Conservation (phyloP, 208 protist species). For the Leishmania aethiopica region DNA sequence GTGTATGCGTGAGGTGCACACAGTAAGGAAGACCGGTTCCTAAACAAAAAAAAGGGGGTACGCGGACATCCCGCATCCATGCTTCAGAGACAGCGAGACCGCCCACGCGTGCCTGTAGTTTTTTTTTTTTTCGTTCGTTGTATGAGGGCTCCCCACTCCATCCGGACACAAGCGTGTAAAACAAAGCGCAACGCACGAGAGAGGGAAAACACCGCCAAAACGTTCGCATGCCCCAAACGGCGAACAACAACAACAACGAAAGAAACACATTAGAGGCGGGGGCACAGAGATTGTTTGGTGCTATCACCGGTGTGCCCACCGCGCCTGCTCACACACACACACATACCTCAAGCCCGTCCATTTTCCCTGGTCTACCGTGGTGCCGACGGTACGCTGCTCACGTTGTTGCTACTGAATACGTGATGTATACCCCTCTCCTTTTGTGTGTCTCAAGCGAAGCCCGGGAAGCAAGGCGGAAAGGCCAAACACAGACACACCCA, state of each 20-base stretch:
- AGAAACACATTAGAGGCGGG: background rate
- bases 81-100: background rate
- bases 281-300: background rate
- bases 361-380: background rate
- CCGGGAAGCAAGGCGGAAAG: background rate
- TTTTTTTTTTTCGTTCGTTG: too few species aligned
- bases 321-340: background rate
- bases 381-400: background rate
- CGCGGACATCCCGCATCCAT: background rate
- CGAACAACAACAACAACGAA: background rate
- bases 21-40: background rate
- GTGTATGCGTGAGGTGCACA: background rate
- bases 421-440: background rate
- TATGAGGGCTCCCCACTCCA: background rate
- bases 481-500: background rate
- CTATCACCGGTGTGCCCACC: background rate
- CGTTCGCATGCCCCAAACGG: background rate
- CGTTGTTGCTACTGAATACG: background rate
- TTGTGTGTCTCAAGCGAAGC: background rate
- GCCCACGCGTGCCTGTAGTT: background rate
- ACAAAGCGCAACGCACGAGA: background rate
- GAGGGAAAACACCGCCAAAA: background rate
- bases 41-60: background rate
- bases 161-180: background rate
- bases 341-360: background rate